phyloP scores from a whole-genome alignment of 2,329 filamentous ascomycete species.

The Exophiala mesophila region DNA sequence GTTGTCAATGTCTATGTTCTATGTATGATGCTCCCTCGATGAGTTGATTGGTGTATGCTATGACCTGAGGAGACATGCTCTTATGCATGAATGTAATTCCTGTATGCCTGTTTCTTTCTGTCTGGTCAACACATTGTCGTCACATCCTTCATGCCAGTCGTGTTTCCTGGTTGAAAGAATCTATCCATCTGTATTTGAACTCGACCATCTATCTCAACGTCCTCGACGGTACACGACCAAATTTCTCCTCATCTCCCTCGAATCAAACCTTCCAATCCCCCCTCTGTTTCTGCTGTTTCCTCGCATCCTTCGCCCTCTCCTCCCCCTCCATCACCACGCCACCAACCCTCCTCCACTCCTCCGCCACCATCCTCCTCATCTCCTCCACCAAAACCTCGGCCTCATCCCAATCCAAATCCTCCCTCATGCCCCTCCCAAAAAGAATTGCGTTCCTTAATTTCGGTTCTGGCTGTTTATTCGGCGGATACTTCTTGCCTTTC shows the following conservation, averaged over 20 bases:
- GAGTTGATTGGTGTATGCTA: no score
- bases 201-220: no score
- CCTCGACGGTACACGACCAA: slow-evolving; percentile 2
- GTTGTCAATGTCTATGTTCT: no score
- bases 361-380: slow-evolving; percentile 29
- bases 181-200: no score
- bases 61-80: no score
- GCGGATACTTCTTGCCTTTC: slow-evolving; percentile 13
- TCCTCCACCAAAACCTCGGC: slow-evolving; percentile 34
- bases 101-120: no score
- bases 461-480: slow-evolving; percentile 14
- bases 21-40: no score
- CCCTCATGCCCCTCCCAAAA: slow-evolving; percentile 44
- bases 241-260: no score
- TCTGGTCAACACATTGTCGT: no score
- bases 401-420: slow-evolving; percentile 46
- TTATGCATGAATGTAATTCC: no score
- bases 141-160: no score
- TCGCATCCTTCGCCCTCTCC: neutral
- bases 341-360: neutral
- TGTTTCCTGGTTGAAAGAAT: no score
- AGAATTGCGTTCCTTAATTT: slow-evolving; percentile 34
- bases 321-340: neutral
- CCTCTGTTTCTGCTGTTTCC: neutral
- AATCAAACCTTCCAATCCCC: slow-evolving; percentile 1